Evolutionary conservation across 495 filamentous ascomycete genomes (phyloP).

Genomic region (Penicillium longicatenatum): DNA sequence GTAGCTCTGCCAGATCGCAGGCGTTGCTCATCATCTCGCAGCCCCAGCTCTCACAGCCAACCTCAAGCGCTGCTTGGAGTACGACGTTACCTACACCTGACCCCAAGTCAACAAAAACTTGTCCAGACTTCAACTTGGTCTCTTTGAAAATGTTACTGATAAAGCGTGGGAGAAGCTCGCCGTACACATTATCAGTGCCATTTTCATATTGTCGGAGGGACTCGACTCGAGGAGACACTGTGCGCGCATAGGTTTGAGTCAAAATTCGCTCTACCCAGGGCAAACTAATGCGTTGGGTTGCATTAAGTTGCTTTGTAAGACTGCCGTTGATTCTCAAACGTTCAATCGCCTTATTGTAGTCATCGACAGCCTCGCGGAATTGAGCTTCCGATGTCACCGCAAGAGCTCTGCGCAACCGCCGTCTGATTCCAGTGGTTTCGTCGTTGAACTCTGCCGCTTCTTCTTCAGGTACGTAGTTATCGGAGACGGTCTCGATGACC

Average conservation of each 20-base stretch:
- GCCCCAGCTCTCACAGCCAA: slow-evolving; percentile 93
- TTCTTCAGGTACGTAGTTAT: slow-evolving; percentile 70
- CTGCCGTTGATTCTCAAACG: slow-evolving; percentile 62
- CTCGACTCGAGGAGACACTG: slow-evolving; percentile 85
- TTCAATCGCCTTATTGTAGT: slow-evolving; percentile 72
- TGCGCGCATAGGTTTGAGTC: slow-evolving; percentile 85
- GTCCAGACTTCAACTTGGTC: slow-evolving; percentile 71
- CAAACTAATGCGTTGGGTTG: slow-evolving; percentile 63
- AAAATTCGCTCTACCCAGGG: slow-evolving; percentile 79
- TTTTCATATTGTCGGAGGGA: slow-evolving; percentile 79
- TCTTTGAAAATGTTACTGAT: slow-evolving; percentile 78
- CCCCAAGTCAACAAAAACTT: slow-evolving; percentile 91
- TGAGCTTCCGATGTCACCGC: slow-evolving; percentile 63
- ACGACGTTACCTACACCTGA: slow-evolving; percentile 96
- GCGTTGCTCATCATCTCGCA: slow-evolving; percentile 94
- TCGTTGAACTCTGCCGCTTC: slow-evolving; percentile 67
- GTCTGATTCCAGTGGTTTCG: slow-evolving; percentile 70
- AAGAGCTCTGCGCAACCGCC: slow-evolving; percentile 68
- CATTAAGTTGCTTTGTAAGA: slow-evolving; percentile 67
- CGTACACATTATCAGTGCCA: slow-evolving; percentile 89
- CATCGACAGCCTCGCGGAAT: slow-evolving; percentile 67
- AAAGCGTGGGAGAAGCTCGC: slow-evolving; percentile 85
- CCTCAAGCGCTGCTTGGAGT: slow-evolving; percentile 89
- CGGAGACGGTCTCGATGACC: slow-evolving; percentile 71
- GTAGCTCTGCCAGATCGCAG: slow-evolving; percentile 79